Evolutionary conservation across 148 eudicot genomes (phyloP).

Genomic region (Amaranthus palmeri): DNA sequence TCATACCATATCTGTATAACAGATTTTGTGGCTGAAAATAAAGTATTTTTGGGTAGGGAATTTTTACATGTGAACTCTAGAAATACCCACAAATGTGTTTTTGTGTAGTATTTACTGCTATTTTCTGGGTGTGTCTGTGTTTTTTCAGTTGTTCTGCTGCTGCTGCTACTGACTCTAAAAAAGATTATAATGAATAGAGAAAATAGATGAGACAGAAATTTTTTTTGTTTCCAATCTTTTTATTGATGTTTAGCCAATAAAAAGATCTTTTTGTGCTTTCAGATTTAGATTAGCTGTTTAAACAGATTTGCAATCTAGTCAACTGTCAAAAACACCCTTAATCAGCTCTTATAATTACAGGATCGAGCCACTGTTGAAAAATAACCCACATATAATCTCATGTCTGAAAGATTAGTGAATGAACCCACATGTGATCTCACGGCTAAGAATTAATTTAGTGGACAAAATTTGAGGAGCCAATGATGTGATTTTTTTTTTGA

Average conservation of each 20-base stretch:
- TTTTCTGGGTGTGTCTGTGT: conserved; percentile 4
- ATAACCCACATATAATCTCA: no score
- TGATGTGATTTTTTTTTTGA: conserved; percentile 10
- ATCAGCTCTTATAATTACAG: conserved; percentile 5
- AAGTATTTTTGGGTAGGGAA: conserved; percentile 16
- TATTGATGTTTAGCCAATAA: conserved; percentile 12
- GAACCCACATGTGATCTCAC: no score
- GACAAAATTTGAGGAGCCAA: no score
- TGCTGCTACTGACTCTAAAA: background rate
- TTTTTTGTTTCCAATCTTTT: background rate
- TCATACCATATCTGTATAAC: conserved; percentile 13
- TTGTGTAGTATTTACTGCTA: background rate
- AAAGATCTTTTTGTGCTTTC: conserved; percentile 9
- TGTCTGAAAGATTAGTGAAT: no score
- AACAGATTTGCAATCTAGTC: conserved; percentile 12
- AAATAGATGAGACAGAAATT: conserved; percentile 11
- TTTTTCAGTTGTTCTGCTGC: background rate
- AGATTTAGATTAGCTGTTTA: conserved; percentile 16
- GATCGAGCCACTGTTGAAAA: no score
- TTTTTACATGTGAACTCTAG: conserved; percentile 31
- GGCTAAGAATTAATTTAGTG: no score
- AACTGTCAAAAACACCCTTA: conserved; percentile 26
- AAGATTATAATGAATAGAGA: conserved; percentile 2
- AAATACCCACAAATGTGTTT: conserved; percentile 15
- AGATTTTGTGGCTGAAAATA: conserved; percentile 20